phyloP scores from a whole-genome alignment of 176 grass and related monocot species.

The Carex myosuroides region DNA sequence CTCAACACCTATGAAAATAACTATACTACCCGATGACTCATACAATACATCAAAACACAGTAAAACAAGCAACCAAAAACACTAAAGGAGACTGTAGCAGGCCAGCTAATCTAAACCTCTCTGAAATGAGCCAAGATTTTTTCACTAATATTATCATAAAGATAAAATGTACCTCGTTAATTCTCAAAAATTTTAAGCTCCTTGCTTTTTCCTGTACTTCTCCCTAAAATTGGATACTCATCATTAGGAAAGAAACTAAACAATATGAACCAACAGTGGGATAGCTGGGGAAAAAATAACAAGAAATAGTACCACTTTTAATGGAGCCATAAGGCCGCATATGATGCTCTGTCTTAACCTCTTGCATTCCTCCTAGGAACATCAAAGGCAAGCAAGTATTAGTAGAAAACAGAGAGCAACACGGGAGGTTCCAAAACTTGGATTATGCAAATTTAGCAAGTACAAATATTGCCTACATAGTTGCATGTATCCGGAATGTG shows the following conservation, averaged over 20 bases:
- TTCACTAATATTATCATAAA: background rate
- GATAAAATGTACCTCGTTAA: slow-evolving; percentile 62
- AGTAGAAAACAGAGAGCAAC: slow-evolving; percentile 22
- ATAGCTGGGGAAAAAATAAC: background rate
- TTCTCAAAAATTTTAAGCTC: slow-evolving; percentile 56
- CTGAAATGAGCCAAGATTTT: background rate
- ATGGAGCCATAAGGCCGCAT: slow-evolving; percentile 46
- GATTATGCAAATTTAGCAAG: background rate
- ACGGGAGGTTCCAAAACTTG: background rate
- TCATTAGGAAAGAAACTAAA: slow-evolving; percentile 24
- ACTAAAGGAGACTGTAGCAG: background rate
- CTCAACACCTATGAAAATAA: background rate
- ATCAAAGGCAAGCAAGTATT: slow-evolving; percentile 23
- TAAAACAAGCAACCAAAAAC: background rate
- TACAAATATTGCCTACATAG: background rate
- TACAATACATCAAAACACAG: background rate
- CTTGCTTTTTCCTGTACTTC: slow-evolving; percentile 69
- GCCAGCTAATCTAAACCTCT: background rate
- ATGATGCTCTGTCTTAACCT: slow-evolving; percentile 78
- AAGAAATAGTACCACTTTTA: slow-evolving; percentile 77
- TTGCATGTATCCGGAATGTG: background rate
- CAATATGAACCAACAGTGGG: background rate
- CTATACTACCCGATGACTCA: background rate
- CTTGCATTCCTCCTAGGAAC: slow-evolving; percentile 85
- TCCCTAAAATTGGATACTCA: slow-evolving; percentile 41